Percentiles rank a stretch among this genome's conserved stretches.
phyloP scores from a whole-genome alignment of 2,329 filamentous ascomycete genomes.

The Colletotrichum sp. region DNA sequence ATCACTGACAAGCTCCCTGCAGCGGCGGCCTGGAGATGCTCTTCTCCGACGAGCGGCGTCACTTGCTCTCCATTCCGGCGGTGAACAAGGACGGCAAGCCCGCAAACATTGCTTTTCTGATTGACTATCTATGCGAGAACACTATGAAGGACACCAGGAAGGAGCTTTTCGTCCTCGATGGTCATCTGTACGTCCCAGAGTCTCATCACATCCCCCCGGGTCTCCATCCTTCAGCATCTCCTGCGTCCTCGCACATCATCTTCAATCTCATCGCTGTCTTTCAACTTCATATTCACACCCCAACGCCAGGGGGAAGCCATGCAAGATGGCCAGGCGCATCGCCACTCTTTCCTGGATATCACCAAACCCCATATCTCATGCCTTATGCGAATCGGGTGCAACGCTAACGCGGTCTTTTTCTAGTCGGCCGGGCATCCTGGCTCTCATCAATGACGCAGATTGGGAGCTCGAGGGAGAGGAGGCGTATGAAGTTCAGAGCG shows the following conservation, averaged over 20 bases:
- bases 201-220: slow-evolving; percentile 13
- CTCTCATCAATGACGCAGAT: slow-evolving; percentile 96
- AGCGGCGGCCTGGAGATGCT: slow-evolving; percentile 95
- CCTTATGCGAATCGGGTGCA: background rate
- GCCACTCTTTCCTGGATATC: background rate
- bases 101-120: slow-evolving; percentile 76
- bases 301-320: background rate
- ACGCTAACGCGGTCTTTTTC: slow-evolving; percentile 16
- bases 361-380: background rate
- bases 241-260: background rate
- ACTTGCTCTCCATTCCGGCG: slow-evolving; percentile 71
- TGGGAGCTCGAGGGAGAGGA: slow-evolving; percentile 98
- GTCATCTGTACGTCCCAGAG: slow-evolving; percentile 74
- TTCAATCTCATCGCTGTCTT: background rate
- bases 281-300: slow-evolving; percentile 20
- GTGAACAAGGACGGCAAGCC: slow-evolving; percentile 62
- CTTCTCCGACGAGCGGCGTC: slow-evolving; percentile 81
- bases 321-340: background rate
- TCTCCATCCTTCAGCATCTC: slow-evolving; percentile 10
- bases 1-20: slow-evolving; percentile 14
- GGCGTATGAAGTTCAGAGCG: slow-evolving; percentile 79
- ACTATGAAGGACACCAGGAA: slow-evolving; percentile 85
- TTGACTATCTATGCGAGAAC: slow-evolving; percentile 78
- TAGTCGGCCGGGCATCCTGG: slow-evolving; percentile 93
- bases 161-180: slow-evolving; percentile 89